Evolutionary conservation across 495 filamentous ascomycete species (phyloP).

Genomic region (Neurospora tetraspora): DNA sequence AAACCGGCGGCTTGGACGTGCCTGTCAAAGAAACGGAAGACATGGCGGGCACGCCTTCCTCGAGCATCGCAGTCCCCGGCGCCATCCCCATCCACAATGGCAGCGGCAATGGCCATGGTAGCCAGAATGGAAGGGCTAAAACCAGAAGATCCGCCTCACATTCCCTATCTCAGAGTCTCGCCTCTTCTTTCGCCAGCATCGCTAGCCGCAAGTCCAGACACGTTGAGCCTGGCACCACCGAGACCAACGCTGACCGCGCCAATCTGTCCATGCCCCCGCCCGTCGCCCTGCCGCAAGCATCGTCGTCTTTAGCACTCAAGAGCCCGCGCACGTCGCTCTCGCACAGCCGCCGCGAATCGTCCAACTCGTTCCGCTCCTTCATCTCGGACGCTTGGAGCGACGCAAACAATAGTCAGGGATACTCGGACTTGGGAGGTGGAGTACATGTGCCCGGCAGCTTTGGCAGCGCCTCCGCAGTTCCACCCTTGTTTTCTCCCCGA

Average conservation of each 20-base stretch:
- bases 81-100: conserved; percentile 1
- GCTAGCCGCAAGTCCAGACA: conserved; percentile 43
- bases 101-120: neutral
- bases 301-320: too few relatives aligned
- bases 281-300: conserved; percentile 18
- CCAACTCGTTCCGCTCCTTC: conserved; percentile 6
- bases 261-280: conserved; percentile 54
- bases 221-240: conserved; percentile 41
- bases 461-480: neutral
- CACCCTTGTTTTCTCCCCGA: conserved; percentile 9
- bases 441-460: neutral
- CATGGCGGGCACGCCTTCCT: neutral
- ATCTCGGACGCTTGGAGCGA: conserved; percentile 20
- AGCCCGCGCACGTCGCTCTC: conserved; percentile 15
- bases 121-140: neutral
- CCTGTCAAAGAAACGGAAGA: neutral
- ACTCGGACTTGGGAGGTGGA: conserved; percentile 3
- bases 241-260: conserved; percentile 40
- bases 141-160: conserved; percentile 5
- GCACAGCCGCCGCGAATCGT: conserved; percentile 21
- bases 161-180: conserved; percentile 15
- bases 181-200: conserved; percentile 16
- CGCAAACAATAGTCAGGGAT: conserved; percentile 11
- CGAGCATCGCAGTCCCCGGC: neutral
- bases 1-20: neutral